Conservation (phyloP, 495 filamentous ascomycete genomes). For the Aspergillus taichungensis region DNA sequence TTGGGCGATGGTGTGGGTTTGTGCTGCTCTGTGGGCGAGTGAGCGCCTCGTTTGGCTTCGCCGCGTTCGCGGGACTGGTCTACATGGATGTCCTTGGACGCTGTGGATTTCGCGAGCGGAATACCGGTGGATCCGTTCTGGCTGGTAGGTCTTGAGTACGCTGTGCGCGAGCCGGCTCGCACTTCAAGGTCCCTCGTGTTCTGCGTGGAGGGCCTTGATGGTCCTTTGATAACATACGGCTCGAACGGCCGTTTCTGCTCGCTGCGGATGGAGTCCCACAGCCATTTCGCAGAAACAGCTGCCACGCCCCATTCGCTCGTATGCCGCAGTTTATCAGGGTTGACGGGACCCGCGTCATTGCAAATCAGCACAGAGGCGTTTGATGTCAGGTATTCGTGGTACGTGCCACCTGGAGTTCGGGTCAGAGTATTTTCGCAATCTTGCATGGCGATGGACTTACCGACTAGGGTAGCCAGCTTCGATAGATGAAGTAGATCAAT, state of each 20-base stretch:
- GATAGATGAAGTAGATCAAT: slow-evolving; percentile 77
- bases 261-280: slow-evolving; percentile 66
- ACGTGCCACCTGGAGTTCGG: slow-evolving; percentile 46
- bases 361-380: slow-evolving; percentile 64
- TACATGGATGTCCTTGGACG: neutral
- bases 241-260: slow-evolving; percentile 45
- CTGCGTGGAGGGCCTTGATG: slow-evolving; percentile 11
- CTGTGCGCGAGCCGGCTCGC: slow-evolving; percentile 13
- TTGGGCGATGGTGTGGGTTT: slow-evolving; percentile 13
- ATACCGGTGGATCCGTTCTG: neutral
- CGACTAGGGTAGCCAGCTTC: slow-evolving; percentile 65
- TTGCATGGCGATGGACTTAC: slow-evolving; percentile 24
- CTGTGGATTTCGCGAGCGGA: slow-evolving; percentile 5
- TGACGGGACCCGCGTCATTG: slow-evolving; percentile 44
- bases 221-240: slow-evolving; percentile 32
- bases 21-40: slow-evolving; percentile 16
- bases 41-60: neutral
- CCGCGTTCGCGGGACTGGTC: too few species aligned
- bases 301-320: slow-evolving; percentile 66
- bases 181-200: slow-evolving; percentile 12
- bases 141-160: too few species aligned
- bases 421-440: neutral
- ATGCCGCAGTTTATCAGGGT: slow-evolving; percentile 68
- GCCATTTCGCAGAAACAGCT: slow-evolving; percentile 69
- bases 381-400: slow-evolving; percentile 62